Base-by-base conservation (phyloP, 805 yeast species). In the Hanseniaspora mollemarum region DNA sequence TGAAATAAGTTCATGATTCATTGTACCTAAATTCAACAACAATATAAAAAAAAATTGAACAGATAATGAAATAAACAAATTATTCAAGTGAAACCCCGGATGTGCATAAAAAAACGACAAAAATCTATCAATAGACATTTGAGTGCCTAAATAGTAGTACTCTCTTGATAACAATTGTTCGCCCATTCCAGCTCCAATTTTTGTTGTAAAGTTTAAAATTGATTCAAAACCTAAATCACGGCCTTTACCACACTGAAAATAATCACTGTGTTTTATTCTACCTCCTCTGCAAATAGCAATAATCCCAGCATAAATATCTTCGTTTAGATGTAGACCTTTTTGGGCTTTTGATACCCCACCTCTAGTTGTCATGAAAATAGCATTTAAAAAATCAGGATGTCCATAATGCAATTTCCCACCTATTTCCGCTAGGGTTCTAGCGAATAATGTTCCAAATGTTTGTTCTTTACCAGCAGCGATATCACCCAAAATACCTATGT, bases 151-250 rank as follows among this genome's bases (percentile, higher is more conserved):
- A 65, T 85, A 87, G 63, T 81, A 90, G 66, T 88, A 87, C 60
- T 90, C 97, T 60, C 97, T 74, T 5, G 95, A 86, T 31, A 90
- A 67, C 64, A 88, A 75, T 64, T 90, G 97, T 63, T 90, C 97
- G 8, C 97, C 97, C 97, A 90, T 90, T 46, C 97, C 97, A 39
- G 95, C 92, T 2, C 97, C 97, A 62, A 90, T 88, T 67, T 90
- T 90, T 2, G 95, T 83, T 0, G 96, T 90, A 69, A 90, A 90
- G 62, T 88, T 90, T 57, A 90, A 71, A 56, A 90, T 87, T 0
- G 96, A 85, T 1, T 87, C 83, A 67, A 90, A 90, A 2, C 97
- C 97, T 51, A 90, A 69, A 69, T 90, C 97, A 64, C 97, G 74
- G 0, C 97, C 97, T 64, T 90, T 90, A 29, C 97, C 97, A 67